Percentiles rank a stretch among this genome's conserved stretches.
Conservation (phyloP, 805 yeast genomes). For the Kodamaea fukazawae region DNA sequence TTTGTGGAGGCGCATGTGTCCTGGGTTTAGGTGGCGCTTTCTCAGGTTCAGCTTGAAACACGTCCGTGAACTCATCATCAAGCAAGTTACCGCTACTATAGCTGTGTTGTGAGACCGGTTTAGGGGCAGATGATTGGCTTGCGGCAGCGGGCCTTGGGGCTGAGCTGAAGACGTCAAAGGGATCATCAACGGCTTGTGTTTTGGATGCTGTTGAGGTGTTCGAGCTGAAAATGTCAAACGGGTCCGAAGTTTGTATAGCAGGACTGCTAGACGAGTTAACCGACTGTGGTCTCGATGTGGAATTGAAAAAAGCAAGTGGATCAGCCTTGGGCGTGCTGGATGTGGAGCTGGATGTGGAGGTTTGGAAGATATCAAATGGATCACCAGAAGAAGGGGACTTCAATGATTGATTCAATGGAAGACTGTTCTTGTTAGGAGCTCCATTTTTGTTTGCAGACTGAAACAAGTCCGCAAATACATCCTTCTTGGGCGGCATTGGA, state of each 20-base stretch:
- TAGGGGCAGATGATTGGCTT: constrained; percentile 2
- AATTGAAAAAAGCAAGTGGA: constrained; percentile 5
- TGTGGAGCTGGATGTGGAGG: neutral
- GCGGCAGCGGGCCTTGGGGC: neutral
- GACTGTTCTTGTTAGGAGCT: constrained; percentile 1
- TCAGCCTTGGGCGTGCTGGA: constrained; percentile 4
- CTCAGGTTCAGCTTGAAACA: constrained; percentile 16
- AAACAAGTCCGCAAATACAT: constrained; percentile 45
- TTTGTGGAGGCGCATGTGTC: neutral
- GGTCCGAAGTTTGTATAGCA: neutral
- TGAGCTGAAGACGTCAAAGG: constrained; percentile 23
- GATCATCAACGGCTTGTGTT: constrained; percentile 15
- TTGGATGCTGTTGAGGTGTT: constrained; percentile 1
- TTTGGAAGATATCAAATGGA: constrained; percentile 5
- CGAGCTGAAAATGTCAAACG: constrained; percentile 4
- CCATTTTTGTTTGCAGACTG: constrained; percentile 18
- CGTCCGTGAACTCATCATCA: constrained; percentile 46
- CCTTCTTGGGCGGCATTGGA: constrained; percentile 38
- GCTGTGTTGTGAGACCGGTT: neutral
- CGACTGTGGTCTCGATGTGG: constrained; percentile 4
- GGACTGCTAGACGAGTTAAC: neutral
- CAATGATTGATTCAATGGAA: constrained; percentile 4
- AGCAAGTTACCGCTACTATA: constrained; percentile 20
- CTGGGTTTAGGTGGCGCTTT: neutral
- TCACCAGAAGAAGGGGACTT: neutral